These are phyloP conservation scores for Penicillium coffeae DNA, from an alignment of 495 filamentous ascomycete genomes.

Conservation along the genomic window DNA sequence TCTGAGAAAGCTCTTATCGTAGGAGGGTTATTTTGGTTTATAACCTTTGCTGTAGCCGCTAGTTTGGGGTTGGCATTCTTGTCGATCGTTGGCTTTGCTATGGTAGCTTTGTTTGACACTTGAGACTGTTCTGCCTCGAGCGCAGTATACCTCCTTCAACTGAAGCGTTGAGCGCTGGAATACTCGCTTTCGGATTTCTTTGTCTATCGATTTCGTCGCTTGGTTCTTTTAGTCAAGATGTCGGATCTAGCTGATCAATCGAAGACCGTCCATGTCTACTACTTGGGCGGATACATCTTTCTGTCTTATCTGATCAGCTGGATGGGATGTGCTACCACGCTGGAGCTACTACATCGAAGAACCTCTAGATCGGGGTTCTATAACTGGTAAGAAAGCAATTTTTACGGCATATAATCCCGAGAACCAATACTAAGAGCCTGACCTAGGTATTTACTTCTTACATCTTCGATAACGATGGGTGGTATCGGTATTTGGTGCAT, in stretches of 20 bases:
- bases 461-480: slow-evolving; percentile 73
- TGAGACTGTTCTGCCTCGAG: no score
- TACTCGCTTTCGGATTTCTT: not conserved
- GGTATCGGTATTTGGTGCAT: slow-evolving; percentile 80
- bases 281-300: slow-evolving; percentile 60
- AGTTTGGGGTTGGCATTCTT: not conserved
- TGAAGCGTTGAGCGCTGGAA: not conserved
- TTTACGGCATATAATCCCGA: not conserved
- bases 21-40: not conserved
- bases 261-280: slow-evolving; percentile 30
- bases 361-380: slow-evolving; percentile 62
- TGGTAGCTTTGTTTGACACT: no score
- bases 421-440: not conserved
- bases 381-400: slow-evolving; percentile 55
- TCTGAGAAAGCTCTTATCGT: not conserved
- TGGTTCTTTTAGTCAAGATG: no score
- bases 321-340: slow-evolving; percentile 69
- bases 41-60: not conserved
- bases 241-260: not conserved
- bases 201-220: no score
- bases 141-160: no score
- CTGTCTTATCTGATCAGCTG: slow-evolving; percentile 76
- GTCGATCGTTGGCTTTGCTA: no score
- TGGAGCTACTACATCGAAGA: slow-evolving; percentile 77
- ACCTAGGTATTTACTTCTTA: slow-evolving; percentile 63